Conservation (phyloP, 2,329 filamentous ascomycete species). For the Pseudofabraea citricarpa region DNA sequence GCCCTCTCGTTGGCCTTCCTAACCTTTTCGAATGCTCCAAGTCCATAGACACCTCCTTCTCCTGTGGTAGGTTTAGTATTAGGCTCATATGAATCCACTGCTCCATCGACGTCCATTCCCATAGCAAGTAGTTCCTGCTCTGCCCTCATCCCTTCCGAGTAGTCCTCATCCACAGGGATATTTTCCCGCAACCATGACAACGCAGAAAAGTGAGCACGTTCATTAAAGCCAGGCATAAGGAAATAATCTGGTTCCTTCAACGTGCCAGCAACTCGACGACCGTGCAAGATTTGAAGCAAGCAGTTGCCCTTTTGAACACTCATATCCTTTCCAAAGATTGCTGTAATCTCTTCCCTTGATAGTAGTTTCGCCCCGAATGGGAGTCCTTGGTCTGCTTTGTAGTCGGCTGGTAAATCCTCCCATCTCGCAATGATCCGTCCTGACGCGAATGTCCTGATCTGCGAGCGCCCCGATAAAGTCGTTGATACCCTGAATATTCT, state of each 20-base stretch:
- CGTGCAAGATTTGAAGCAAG: constrained; percentile 55
- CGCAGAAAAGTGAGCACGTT: constrained; percentile 37
- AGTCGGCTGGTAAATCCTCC: constrained; percentile 51
- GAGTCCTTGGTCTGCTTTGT: constrained; percentile 51
- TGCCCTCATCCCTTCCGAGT: constrained; percentile 55
- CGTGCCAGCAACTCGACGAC: constrained; percentile 58
- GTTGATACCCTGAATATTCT: constrained; percentile 3
- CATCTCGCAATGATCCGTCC: constrained; percentile 43
- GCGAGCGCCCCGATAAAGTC: background rate
- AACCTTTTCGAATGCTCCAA: constrained; percentile 51
- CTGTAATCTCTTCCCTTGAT: constrained; percentile 37
- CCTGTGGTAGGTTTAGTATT: constrained; percentile 15
- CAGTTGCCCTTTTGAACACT: constrained; percentile 42
- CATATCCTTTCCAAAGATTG: constrained; percentile 47
- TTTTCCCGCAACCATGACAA: constrained; percentile 51
- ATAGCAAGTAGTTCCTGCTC: constrained; percentile 56
- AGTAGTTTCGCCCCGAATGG: constrained; percentile 47
- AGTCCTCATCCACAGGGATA: constrained; percentile 53
- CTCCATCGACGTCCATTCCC: constrained; percentile 32
- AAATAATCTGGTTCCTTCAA: constrained; percentile 51
- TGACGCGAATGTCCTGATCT: constrained; percentile 11
- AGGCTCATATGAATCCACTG: constrained; percentile 25
- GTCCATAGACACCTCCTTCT: constrained; percentile 49
- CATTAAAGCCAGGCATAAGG: constrained; percentile 10
- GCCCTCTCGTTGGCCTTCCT: constrained; percentile 45